Conservation (phyloP, 1,284 basidiomycete species). For the Ganoderma boninense region DNA sequence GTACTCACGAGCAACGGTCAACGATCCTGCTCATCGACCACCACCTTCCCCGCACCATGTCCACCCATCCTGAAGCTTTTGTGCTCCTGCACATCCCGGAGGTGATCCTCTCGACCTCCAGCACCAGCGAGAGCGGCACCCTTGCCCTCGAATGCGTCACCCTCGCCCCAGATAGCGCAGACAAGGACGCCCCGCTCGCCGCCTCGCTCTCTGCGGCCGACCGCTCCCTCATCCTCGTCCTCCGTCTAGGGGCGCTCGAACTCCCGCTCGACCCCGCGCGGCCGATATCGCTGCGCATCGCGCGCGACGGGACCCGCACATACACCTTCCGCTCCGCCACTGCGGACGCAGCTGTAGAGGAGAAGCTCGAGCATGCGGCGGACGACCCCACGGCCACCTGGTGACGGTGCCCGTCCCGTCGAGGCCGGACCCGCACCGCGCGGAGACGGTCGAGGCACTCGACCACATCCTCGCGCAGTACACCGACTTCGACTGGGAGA, state of each 20-base stretch:
- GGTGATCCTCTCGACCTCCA: constrained; percentile 49
- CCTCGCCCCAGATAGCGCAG: constrained; percentile 40
- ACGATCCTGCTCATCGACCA: not conserved
- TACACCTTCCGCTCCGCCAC: constrained; percentile 46
- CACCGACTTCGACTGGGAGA: constrained; percentile 48
- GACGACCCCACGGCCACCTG: constrained; percentile 30
- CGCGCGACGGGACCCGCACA: constrained; percentile 47
- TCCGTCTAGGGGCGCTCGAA: constrained; percentile 68
- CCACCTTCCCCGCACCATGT: constrained; percentile 10
- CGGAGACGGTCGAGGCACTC: constrained; percentile 74
- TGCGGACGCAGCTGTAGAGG: constrained; percentile 16
- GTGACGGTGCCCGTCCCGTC: constrained; percentile 50
- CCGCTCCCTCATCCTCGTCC: constrained; percentile 65
- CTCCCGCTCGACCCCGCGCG: constrained; percentile 63
- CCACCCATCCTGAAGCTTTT: constrained; percentile 53
- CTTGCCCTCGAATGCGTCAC: constrained; percentile 67
- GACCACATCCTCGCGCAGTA: constrained; percentile 79
- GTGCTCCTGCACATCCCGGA: constrained; percentile 60
- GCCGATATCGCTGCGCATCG: constrained; percentile 49
- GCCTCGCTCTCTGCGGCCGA: constrained; percentile 38
- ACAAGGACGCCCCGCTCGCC: constrained; percentile 36
- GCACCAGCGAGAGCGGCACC: constrained; percentile 47
- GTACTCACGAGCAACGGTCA: constrained; percentile 23
- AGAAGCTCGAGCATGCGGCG: constrained; percentile 30
- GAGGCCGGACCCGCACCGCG: constrained; percentile 44